A percentile compares a stretch with the other conserved stretches of the same genome.
phyloP scores from a whole-genome alignment of 164 flowering plant species.

The Vitis rupestris region DNA sequence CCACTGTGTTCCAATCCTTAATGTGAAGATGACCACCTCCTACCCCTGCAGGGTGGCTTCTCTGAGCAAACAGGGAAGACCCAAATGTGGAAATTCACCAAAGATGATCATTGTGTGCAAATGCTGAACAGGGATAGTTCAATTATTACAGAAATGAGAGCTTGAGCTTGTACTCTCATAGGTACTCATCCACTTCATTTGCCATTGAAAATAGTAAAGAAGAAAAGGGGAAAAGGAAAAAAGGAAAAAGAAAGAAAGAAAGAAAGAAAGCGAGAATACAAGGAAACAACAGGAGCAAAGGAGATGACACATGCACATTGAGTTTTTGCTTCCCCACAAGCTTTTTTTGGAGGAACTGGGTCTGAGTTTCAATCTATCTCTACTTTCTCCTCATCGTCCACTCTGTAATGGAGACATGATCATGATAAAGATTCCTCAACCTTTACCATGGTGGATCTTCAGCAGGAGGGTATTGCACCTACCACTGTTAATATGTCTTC shows the following conservation, averaged over 20 bases:
- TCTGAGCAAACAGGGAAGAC: neutral
- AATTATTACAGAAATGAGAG: slow-evolving; percentile 3
- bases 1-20: slow-evolving; percentile 1
- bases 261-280: neutral
- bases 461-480: slow-evolving; percentile 26
- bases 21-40: neutral
- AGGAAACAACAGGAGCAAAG: neutral
- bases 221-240: slow-evolving; percentile 7
- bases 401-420: slow-evolving; percentile 21
- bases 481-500: slow-evolving; percentile 34
- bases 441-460: slow-evolving; percentile 44
- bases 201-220: neutral
- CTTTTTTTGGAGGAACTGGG: slow-evolving; percentile 6
- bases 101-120: slow-evolving; percentile 4
- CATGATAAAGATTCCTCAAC: slow-evolving; percentile 15
- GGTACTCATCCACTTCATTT: neutral
- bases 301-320: slow-evolving; percentile 2
- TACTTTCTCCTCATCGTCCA: slow-evolving; percentile 6
- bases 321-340: slow-evolving; percentile 8
- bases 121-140: slow-evolving; percentile 7
- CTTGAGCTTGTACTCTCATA: slow-evolving; percentile 1
- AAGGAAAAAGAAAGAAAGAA: slow-evolving; percentile 2
- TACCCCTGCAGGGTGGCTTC: neutral
- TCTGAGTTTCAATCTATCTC: neutral
- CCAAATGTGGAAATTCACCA: slow-evolving; percentile 12